Base-by-base conservation (phyloP, 768 basidiomycete species). In the Cubamyces sp. region DNA sequence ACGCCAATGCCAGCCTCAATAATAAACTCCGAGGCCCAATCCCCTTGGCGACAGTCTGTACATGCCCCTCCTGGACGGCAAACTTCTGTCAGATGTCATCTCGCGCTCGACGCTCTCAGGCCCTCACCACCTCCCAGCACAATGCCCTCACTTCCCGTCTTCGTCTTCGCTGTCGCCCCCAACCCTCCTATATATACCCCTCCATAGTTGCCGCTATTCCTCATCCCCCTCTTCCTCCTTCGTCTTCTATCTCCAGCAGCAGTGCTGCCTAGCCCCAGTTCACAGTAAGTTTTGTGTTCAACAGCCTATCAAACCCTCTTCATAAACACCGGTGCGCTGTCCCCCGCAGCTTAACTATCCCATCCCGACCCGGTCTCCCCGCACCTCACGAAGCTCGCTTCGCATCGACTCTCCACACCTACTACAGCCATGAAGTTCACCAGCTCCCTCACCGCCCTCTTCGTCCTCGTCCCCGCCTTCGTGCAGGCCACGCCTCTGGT, bases 401-500 rank as follows among this genome's bases (percentile, higher is more conserved):
- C 67, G 60, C 61, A 62, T 68, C 66, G 61, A 57, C 66, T 57
- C 53, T 65, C 48, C 50, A 54, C 48, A 55, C 64, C 73, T 68
- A 68, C 57, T 69, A 69, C 70, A 77, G 68, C 66, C 66, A 86
- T 86, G 84, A 84, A 81, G 77, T 79, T 82, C 74, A 75, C 79
- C 43, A 71, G 71, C 57, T 71, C 78, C 60, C 62, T 81, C 60
- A 74, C 78, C 16, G 60, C 78, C 46, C 69, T 81, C 65, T 65
- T 80, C 61, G 65, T 80, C 60, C 69, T 80, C 45, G 76, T 82
- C 49, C 70, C 81, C 48, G 61, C 78, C 52, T 68, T 76, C 63
- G 68, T 66, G 19, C 66, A 77, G 57, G 70, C 72, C 18, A 42
- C 67, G 51, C 71, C 71, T 26, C 55, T 68, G 50, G 70, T 71